Evolutionary conservation across 805 yeast species (phyloP).

Genomic region (Candida maltosa): DNA sequence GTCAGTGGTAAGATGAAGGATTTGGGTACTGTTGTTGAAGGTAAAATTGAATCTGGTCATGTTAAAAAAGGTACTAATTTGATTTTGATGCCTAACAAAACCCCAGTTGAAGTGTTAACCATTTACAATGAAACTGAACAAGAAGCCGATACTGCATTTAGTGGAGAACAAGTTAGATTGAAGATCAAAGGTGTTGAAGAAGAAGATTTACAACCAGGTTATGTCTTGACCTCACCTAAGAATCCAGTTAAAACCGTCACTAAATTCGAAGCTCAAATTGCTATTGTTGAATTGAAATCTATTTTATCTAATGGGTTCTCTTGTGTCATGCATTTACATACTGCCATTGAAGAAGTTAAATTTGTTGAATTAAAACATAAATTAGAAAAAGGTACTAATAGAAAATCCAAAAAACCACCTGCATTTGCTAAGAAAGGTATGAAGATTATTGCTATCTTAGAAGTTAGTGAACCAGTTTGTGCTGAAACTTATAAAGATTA

Average conservation of each 20-base stretch:
- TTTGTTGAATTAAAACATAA: slow-evolving; percentile 83
- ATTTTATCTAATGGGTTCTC: slow-evolving; percentile 93
- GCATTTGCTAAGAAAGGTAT: slow-evolving; percentile 98
- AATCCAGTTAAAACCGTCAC: slow-evolving; percentile 91
- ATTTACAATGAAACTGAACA: slow-evolving; percentile 94
- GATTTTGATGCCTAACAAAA: slow-evolving; percentile 89
- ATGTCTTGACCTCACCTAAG: slow-evolving; percentile 80
- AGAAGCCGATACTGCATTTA: slow-evolving; percentile 83
- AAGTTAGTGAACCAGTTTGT: slow-evolving; percentile 84
- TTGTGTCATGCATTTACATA: slow-evolving; percentile 98
- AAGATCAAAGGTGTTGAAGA: slow-evolving; percentile 95
- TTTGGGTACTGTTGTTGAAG: slow-evolving; percentile 96
- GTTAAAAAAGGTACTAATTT: slow-evolving; percentile 74
- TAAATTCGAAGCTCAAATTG: slow-evolving; percentile 91
- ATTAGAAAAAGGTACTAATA: slow-evolving; percentile 93
- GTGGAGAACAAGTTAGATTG: slow-evolving; percentile 97
- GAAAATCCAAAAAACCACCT: slow-evolving; percentile 94
- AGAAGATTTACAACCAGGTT: slow-evolving; percentile 91
- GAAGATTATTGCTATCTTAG: slow-evolving; percentile 93
- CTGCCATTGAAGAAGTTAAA: slow-evolving; percentile 94
- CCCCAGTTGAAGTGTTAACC: slow-evolving; percentile 76
- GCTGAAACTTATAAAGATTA: slow-evolving; percentile 89
- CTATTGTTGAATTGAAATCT: slow-evolving; percentile 93
- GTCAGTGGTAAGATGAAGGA: slow-evolving; percentile 93
- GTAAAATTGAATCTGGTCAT: slow-evolving; percentile 96